phyloP scores from a whole-genome alignment of 495 filamentous ascomycete genomes.

The Podospora pseudopauciseta region DNA sequence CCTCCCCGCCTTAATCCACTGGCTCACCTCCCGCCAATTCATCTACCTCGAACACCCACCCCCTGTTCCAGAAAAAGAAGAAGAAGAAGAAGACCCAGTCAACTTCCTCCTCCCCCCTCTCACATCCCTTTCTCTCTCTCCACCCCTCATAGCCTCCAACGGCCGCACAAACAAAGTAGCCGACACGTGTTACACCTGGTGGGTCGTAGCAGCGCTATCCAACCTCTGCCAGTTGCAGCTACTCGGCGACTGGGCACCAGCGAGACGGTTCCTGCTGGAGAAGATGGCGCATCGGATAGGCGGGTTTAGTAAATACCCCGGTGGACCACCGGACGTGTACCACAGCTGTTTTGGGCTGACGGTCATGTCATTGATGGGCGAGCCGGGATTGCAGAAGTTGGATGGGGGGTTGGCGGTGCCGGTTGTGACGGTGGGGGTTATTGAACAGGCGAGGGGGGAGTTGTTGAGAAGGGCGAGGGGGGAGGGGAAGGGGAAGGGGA shows the following conservation, averaged over 20 bases:
- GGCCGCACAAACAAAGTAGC: constrained; percentile 83
- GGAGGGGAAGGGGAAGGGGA: constrained; percentile 32
- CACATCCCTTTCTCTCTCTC: constrained; percentile 32
- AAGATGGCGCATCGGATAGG: constrained; percentile 90
- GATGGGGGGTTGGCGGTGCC: constrained; percentile 70
- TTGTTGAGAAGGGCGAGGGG: constrained; percentile 30
- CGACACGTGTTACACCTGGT: constrained; percentile 95
- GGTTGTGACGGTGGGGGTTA: constrained; percentile 41
- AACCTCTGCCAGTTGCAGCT: constrained; percentile 63
- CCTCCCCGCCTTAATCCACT: constrained; percentile 36
- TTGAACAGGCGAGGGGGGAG: constrained; percentile 37
- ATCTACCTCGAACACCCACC: constrained; percentile 45
- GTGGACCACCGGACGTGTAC: constrained; percentile 81
- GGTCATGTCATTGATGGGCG: constrained; percentile 64
- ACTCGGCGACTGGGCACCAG: constrained; percentile 51
- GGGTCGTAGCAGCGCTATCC: constrained; percentile 70
- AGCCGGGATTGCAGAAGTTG: constrained; percentile 54
- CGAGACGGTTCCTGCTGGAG: constrained; percentile 74
- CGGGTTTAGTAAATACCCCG: constrained; percentile 81
- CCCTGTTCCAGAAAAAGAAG: constrained; percentile 24
- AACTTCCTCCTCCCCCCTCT: constrained; percentile 40
- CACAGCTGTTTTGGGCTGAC: constrained; percentile 88
- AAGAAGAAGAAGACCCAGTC: constrained; percentile 45
- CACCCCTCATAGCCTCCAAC: constrained; percentile 62
- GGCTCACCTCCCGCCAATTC: constrained; percentile 62